phyloP scores from a whole-genome alignment of 163 green algal species.

The Coccomyxa subellipsoidea region DNA sequence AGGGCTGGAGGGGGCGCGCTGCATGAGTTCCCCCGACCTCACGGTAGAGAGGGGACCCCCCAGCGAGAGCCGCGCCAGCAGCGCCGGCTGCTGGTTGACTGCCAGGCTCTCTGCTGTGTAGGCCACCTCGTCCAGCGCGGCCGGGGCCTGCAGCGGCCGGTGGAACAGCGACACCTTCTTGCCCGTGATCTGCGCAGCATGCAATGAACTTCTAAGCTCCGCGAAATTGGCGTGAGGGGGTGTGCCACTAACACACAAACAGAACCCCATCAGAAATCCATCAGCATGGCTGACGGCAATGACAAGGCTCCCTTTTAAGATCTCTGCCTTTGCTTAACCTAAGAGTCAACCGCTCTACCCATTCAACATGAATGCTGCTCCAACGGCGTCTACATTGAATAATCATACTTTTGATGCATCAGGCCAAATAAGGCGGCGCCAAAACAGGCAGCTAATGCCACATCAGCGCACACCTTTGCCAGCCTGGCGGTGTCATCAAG shows the following conservation, averaged over 20 bases:
- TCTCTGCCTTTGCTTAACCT: neutral
- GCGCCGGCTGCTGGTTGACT: neutral
- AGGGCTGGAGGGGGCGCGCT: neutral
- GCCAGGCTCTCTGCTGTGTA: constrained; percentile 11
- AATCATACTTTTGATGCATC: too few species aligned
- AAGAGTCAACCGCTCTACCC: neutral
- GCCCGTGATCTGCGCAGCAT: constrained; percentile 17
- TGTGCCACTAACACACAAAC: too few species aligned
- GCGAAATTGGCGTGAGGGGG: too few species aligned
- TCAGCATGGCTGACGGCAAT: neutral
- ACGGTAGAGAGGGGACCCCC: neutral
- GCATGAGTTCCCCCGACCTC: neutral
- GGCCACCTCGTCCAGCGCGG: constrained; percentile 11
- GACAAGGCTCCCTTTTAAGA: neutral
- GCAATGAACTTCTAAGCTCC: too few species aligned
- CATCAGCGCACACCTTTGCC: neutral
- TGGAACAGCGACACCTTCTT: constrained; percentile 37
- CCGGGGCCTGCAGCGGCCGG: constrained; percentile 26
- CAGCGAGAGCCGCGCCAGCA: neutral
- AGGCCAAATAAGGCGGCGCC: too few species aligned
- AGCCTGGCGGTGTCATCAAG: constrained; percentile 35
- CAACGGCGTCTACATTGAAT: too few species aligned
- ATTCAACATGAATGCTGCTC: neutral
- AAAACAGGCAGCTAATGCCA: too few species aligned
- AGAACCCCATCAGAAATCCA: neutral